Conservation (phyloP, 768 basidiomycete species). For the Kwoniella sp. region DNA sequence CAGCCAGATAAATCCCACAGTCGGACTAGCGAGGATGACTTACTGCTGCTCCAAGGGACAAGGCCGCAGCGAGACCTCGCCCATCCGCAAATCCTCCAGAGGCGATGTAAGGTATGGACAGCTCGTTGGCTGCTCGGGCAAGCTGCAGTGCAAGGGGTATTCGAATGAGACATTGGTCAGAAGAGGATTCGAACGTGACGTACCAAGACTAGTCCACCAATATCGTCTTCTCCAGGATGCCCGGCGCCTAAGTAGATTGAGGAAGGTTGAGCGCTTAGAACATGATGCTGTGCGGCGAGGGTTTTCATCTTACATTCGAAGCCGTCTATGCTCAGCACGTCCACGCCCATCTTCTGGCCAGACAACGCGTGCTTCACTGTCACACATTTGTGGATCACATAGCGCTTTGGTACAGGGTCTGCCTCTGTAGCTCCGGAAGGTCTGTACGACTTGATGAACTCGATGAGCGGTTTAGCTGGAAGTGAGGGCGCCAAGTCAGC, state of each 20-base stretch:
- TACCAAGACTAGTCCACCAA: conserved; percentile 82
- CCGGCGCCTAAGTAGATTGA: conserved; percentile 80
- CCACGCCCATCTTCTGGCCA: conserved; percentile 72
- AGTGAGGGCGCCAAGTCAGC: not conserved
- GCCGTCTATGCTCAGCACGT: conserved; percentile 84
- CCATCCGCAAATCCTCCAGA: conserved; percentile 89
- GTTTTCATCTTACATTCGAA: conserved; percentile 82
- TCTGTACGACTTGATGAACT: conserved; percentile 74
- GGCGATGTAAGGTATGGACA: conserved; percentile 82
- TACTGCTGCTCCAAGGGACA: conserved; percentile 79
- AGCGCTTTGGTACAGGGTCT: conserved; percentile 24
- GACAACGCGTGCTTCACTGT: conserved; percentile 57
- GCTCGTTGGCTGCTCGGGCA: conserved; percentile 80
- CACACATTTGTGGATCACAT: conserved; percentile 74
- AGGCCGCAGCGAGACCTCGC: conserved; percentile 76
- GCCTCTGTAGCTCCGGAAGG: conserved; percentile 59
- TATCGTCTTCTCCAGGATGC: conserved; percentile 92
- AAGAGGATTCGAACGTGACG: conserved; percentile 20
- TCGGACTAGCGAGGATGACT: too few relatives aligned
- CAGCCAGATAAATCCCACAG: too few relatives aligned
- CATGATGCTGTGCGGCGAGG: not conserved
- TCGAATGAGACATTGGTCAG: not conserved
- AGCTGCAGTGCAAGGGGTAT: conserved; percentile 61
- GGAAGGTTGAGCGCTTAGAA: not conserved
- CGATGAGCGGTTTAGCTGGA: conserved; percentile 74